phyloP scores from a whole-genome alignment of 805 yeast species.

The Wickerhamiella nectarea region DNA sequence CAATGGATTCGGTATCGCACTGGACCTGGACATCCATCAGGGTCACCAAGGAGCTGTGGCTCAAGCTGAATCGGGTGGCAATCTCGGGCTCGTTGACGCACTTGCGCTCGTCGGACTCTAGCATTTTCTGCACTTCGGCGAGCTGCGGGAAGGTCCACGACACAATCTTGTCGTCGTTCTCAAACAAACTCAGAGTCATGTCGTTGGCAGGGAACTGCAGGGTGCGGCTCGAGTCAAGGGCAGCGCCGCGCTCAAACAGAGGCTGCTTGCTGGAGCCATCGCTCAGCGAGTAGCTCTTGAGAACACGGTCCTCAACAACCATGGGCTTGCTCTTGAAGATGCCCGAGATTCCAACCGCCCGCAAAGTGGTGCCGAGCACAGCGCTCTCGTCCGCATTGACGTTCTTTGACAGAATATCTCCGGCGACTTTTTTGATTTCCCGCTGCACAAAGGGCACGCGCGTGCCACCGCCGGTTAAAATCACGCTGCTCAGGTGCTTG shows the following conservation, averaged over 20 bases:
- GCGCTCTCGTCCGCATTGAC: slow-evolving; percentile 95
- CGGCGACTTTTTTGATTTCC: slow-evolving; percentile 35
- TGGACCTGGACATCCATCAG: slow-evolving; percentile 14
- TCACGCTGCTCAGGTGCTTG: slow-evolving; percentile 44
- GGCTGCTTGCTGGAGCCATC: slow-evolving; percentile 25
- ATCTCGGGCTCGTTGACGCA: slow-evolving; percentile 15
- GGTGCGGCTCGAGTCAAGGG: slow-evolving; percentile 25
- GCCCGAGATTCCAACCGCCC: slow-evolving; percentile 64
- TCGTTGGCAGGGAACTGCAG: slow-evolving; percentile 18
- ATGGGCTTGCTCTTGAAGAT: slow-evolving; percentile 53
- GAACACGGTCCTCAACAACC: slow-evolving; percentile 41
- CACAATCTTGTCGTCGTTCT: slow-evolving; percentile 27
- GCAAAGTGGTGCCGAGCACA: slow-evolving; percentile 75
- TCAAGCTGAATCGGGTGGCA: slow-evolving; percentile 13
- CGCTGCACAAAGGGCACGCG: slow-evolving; percentile 71
- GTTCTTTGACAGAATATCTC: slow-evolving; percentile 53
- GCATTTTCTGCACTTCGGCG: slow-evolving; percentile 17
- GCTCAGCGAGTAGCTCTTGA: slow-evolving; percentile 41
- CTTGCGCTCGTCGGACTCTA: slow-evolving; percentile 19
- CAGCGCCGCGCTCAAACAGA: slow-evolving; percentile 20
- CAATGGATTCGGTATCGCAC: slow-evolving; percentile 12
- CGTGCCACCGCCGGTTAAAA: slow-evolving; percentile 80
- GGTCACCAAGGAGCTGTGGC: slow-evolving; percentile 14
- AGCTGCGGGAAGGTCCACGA: slow-evolving; percentile 22
- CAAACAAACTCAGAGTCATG: slow-evolving; percentile 28